Evolutionary conservation across 2,329 filamentous ascomycete genomes (phyloP), one percentile per base, ranked within the genome.

Genomic region (Fusarium sterilihyphosum): DNA sequence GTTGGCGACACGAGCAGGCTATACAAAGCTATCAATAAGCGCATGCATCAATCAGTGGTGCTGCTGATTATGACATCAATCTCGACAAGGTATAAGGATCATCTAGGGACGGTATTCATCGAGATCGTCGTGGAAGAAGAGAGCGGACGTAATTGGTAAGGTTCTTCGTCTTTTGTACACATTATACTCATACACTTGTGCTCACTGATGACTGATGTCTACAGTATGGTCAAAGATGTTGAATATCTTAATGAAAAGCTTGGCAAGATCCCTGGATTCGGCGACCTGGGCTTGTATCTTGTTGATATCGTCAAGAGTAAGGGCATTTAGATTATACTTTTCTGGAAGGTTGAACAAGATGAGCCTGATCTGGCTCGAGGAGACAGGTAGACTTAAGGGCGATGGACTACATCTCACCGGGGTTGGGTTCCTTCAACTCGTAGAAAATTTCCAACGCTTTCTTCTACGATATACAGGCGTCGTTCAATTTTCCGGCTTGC

Each of bases 351-450:
- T 14, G 20, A 40, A 22, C 18, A 41, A 16, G 13, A n/a, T 41
- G 13, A 13, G 38, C 20, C 38, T 40, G 11, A 13, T 7, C 38
- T 40, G 13, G 38, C 38, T 40, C 16, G 16, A 37, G 16, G 35
- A 37, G 35, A 37, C 8, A 37, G 9, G 16, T 37, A 4, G 16
- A 17, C 35, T 37, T 37, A 8, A 37, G 11, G 18, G 38, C 11
- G 38, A 40, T 38, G 6, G 37, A 10, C 37, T 12, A 38, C 16
- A 37, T n/a, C 3, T 18, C 49, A 3, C 16, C 16, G 20, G n/a
- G 12, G 13, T 18, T 1, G 8, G n/a, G 18, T 8, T 52, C n/a
- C 13, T 35, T 24, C n/a, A 20, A 0, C 2, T 10, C 12, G 8
- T 17, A 35, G 12, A 52, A 17, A 20, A 18, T 5, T 2, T 35